Conservation (phyloP, 345 rosid genomes). For the Hibiscus tridactylites region DNA sequence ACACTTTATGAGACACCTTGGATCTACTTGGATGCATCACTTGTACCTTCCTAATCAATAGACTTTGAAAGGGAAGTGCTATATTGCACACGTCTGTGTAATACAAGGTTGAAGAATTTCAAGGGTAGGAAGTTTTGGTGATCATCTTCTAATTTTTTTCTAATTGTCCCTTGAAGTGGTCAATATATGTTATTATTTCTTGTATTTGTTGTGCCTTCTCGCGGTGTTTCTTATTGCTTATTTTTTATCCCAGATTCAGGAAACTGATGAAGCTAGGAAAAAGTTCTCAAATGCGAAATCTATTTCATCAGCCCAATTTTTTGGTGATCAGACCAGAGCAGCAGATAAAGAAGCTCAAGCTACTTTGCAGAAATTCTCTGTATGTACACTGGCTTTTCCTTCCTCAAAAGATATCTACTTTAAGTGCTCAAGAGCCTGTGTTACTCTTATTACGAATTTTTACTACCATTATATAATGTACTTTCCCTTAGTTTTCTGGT, state of each 20-base stretch:
- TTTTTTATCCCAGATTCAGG: conserved; percentile 52
- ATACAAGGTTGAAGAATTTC: background rate
- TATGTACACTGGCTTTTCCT: conserved; percentile 27
- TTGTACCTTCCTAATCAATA: too few species aligned
- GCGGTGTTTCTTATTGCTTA: conserved; percentile 9
- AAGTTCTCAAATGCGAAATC: conserved; percentile 95
- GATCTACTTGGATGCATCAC: too few species aligned
- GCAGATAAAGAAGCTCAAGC: conserved; percentile 60
- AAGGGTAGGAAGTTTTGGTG: background rate
- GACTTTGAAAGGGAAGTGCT: background rate
- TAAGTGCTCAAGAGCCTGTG: background rate
- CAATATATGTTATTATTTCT: background rate
- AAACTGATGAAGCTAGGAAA: conserved; percentile 93
- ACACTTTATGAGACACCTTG: too few species aligned
- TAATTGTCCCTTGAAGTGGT: background rate
- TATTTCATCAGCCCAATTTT: conserved; percentile 88
- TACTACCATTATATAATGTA: background rate
- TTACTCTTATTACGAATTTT: background rate
- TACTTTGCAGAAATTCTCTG: conserved; percentile 85
- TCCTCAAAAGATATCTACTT: background rate
- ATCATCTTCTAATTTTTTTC: background rate
- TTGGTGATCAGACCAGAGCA: conserved; percentile 58
- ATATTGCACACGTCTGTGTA: background rate
- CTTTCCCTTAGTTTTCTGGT: background rate
- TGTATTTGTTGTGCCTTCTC: background rate